phyloP scores from a whole-genome alignment of 208 protist species.

The Trypanosoma caninum region DNA sequence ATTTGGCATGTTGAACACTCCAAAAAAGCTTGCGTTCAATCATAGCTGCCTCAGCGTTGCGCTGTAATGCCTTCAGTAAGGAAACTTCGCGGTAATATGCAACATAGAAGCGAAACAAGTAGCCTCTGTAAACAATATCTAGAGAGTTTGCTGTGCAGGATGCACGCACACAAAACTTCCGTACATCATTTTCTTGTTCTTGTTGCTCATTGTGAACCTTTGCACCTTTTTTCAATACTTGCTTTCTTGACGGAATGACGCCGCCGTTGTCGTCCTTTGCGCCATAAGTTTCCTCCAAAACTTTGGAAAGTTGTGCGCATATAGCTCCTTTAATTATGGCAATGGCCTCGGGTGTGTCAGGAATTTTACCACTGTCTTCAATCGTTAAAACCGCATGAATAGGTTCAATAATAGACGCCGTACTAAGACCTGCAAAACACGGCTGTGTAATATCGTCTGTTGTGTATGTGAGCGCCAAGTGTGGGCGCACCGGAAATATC shows the following conservation, averaged over 20 bases:
- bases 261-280: not conserved
- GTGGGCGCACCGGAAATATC: constrained; percentile 72
- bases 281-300: constrained; percentile 48
- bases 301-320: constrained; percentile 77
- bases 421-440: constrained; percentile 49
- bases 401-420: constrained; percentile 62
- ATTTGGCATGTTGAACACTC: constrained; percentile 83
- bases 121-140: constrained; percentile 77
- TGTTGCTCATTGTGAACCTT: constrained; percentile 7
- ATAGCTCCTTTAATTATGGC: constrained; percentile 84
- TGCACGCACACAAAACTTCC: constrained; percentile 31
- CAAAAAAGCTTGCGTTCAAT: constrained; percentile 85
- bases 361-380: constrained; percentile 80
- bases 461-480: constrained; percentile 75
- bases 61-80: constrained; percentile 68
- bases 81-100: constrained; percentile 87
- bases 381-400: constrained; percentile 81
- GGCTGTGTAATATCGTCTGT: constrained; percentile 42
- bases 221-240: not conserved
- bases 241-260: no score
- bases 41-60: constrained; percentile 56
- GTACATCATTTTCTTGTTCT: constrained; percentile 6
- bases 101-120: constrained; percentile 85
- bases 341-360: constrained; percentile 83
- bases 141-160: constrained; percentile 68